These are phyloP conservation scores for Leishmania arabica DNA, from an alignment of 208 protist species.

Conservation along the genomic window DNA sequence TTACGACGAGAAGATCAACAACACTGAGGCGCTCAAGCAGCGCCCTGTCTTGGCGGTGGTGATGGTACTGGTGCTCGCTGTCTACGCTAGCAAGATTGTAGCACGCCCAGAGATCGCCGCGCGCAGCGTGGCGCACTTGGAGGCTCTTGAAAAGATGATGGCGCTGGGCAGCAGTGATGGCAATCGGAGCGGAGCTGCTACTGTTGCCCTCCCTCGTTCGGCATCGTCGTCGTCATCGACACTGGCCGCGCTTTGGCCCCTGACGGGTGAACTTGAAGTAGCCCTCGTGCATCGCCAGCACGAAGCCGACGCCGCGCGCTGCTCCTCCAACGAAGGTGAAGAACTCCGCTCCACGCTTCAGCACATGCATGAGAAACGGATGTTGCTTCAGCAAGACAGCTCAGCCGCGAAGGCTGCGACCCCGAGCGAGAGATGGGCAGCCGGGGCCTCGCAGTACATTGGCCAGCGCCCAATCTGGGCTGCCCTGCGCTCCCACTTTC, in stretches of 20 bases:
- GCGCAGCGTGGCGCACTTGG: conserved; percentile 38
- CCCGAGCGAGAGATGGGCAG: conserved; percentile 45
- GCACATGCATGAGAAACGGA: conserved; percentile 20
- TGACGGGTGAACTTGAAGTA: conserved; percentile 39
- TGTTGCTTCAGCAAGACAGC: not conserved
- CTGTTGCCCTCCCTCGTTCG: not conserved
- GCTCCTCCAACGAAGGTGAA: conserved; percentile 22
- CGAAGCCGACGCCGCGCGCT: conserved; percentile 45
- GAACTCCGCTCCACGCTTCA: conserved; percentile 13
- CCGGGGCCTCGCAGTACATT: conserved; percentile 60
- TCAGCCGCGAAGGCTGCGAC: conserved; percentile 7
- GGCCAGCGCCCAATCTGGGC: conserved; percentile 71
- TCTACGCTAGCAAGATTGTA: conserved; percentile 28
- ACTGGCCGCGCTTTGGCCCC: conserved; percentile 24
- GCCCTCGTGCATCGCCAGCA: conserved; percentile 50
- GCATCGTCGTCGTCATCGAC: conserved; percentile 3
- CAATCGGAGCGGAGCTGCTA: not conserved
- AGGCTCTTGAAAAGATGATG: conserved; percentile 28
- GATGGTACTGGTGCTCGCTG: conserved; percentile 46
- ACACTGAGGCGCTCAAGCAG: conserved; percentile 12
- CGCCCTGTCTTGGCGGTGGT: conserved; percentile 51
- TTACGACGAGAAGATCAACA: conserved; percentile 27
- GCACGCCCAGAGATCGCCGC: conserved; percentile 32
- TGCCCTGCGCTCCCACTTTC: conserved; percentile 57
- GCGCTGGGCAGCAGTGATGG: not conserved